phyloP scores from a whole-genome alignment of 1,284 basidiomycete species.

The Volvariella surrecta region DNA sequence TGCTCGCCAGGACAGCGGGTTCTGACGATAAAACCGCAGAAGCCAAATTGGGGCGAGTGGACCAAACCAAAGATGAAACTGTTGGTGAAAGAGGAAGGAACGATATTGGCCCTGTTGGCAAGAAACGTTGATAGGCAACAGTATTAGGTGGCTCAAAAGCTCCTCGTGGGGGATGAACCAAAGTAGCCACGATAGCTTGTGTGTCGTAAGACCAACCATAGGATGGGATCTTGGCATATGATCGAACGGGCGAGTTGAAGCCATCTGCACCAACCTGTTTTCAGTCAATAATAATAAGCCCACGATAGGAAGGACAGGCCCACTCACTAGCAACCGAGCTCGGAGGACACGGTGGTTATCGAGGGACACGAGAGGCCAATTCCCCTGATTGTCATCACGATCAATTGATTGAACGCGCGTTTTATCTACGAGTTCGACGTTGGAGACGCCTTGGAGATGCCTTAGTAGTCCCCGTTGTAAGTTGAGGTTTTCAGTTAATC shows the following conservation, averaged over 20 bases:
- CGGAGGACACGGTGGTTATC: conserved; percentile 55
- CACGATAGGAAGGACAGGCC: neutral
- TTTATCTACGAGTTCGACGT: conserved; percentile 53
- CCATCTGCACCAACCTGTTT: conserved; percentile 91
- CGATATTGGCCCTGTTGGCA: conserved; percentile 93
- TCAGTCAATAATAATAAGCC: conserved; percentile 8
- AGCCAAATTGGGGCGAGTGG: conserved; percentile 76
- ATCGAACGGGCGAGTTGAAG: conserved; percentile 87
- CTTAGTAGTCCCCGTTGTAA: conserved; percentile 76
- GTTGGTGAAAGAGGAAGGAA: conserved; percentile 82
- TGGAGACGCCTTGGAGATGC: conserved; percentile 34
- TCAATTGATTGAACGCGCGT: conserved; percentile 62
- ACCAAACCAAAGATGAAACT: conserved; percentile 91
- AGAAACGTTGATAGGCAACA: conserved; percentile 91
- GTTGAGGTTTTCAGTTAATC: conserved; percentile 86
- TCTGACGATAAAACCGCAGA: conserved; percentile 64
- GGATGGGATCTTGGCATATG: conserved; percentile 80
- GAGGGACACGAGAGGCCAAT: conserved; percentile 72
- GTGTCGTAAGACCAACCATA: conserved; percentile 92
- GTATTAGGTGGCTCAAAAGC: conserved; percentile 58
- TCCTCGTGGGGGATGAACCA: conserved; percentile 59
- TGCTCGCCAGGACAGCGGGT: conserved; percentile 54
- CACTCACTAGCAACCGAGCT: conserved; percentile 65
- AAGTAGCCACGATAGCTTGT: conserved; percentile 87
- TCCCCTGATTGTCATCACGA: conserved; percentile 35